Evolutionary conservation across 2,329 filamentous ascomycete genomes (phyloP).

Genomic region (Diplodia sapinea): DNA sequence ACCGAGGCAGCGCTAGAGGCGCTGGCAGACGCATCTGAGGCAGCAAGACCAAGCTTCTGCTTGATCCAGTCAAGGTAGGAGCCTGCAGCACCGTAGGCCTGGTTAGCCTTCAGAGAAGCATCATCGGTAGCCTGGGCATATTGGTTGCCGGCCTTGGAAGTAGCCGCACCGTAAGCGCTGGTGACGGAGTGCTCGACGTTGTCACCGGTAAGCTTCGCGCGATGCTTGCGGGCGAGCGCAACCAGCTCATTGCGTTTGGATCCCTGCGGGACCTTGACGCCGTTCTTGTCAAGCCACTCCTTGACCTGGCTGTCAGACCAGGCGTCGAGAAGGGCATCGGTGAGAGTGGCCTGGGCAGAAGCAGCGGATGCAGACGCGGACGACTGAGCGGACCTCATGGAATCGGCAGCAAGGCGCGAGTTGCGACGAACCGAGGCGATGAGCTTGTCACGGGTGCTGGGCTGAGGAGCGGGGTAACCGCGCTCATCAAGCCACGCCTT

Average conservation of each 20-base stretch:
- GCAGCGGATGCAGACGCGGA: conserved; percentile 63
- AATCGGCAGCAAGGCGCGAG: conserved; percentile 77
- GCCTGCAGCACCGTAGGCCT: conserved; percentile 62
- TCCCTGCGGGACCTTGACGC: conserved; percentile 87
- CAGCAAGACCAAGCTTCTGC: conserved; percentile 54
- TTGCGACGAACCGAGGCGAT: conserved; percentile 91
- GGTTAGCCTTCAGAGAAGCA: conserved; percentile 65
- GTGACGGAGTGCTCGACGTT: conserved; percentile 54
- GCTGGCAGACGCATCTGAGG: conserved; percentile 42
- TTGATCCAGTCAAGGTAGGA: conserved; percentile 51
- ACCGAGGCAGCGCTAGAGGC: conserved; percentile 45
- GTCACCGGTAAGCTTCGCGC: conserved; percentile 72
- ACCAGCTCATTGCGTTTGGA: conserved; percentile 87
- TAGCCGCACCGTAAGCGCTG: conserved; percentile 53
- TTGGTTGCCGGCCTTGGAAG: conserved; percentile 69
- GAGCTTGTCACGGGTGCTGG: conserved; percentile 81
- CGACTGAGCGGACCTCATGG: conserved; percentile 60
- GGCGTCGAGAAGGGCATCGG: conserved; percentile 82
- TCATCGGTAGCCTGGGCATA: conserved; percentile 77
- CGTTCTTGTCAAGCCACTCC: conserved; percentile 90
- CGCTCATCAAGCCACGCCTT: conserved; percentile 93
- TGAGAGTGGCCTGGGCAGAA: conserved; percentile 74
- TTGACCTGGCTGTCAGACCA: conserved; percentile 93
- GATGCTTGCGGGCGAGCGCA: conserved; percentile 87
- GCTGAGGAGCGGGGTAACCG: conserved; percentile 85